A percentile compares a stretch with the other conserved stretches of the same genome.
These are phyloP conservation scores for Camellia sinensis DNA, from an alignment of 148 eudicot genomes.

Conservation along the genomic window DNA sequence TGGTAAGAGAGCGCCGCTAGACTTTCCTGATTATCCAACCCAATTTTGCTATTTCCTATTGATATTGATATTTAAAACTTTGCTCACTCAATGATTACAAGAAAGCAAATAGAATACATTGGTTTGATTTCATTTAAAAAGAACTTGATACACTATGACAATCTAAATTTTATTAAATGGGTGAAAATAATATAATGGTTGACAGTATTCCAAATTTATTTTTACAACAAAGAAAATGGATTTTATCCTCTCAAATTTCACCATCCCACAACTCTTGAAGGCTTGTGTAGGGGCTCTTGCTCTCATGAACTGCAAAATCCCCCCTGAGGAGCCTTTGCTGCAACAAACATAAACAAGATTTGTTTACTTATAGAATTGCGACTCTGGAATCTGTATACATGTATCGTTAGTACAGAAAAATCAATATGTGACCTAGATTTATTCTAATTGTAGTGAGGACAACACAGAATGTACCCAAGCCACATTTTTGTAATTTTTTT, in stretches of 20 bases:
- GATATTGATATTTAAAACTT: not conserved
- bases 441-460: too few relatives aligned
- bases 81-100: not conserved
- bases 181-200: not conserved
- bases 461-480: too few relatives aligned
- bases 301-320: constrained; percentile 45
- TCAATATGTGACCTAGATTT: too few relatives aligned
- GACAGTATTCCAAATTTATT: not conserved
- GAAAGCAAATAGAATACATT: not conserved
- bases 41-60: too few relatives aligned
- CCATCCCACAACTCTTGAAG: constrained; percentile 72
- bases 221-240: not conserved
- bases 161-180: not conserved
- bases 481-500: too few relatives aligned
- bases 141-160: not conserved
- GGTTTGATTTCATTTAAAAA: not conserved
- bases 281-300: constrained; percentile 54
- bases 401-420: too few relatives aligned
- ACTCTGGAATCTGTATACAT: not conserved
- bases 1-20: too few relatives aligned
- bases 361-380: not conserved
- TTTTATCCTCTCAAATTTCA: constrained; percentile 32
- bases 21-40: not conserved
- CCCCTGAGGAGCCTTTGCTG: constrained; percentile 65
- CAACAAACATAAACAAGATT: constrained; percentile 12